A percentile compares a stretch with the other conserved stretches of the same genome.
Conservation (phyloP, 768 basidiomycete genomes). For the Hortiboletus campestris region DNA sequence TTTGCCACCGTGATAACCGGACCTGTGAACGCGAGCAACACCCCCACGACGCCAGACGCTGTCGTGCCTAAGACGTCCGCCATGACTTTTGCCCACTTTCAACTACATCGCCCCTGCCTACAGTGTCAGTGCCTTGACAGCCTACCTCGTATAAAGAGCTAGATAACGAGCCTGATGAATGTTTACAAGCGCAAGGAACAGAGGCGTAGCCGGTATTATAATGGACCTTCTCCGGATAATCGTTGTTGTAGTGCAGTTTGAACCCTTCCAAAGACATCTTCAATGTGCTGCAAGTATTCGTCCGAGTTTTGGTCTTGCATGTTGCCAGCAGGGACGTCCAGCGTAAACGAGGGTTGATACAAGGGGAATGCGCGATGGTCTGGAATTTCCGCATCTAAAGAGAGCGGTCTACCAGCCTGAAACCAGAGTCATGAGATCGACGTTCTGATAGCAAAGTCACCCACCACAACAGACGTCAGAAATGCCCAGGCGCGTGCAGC, state of each 20-base stretch:
- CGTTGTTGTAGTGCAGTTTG: constrained; percentile 23
- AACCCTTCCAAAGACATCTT: constrained; percentile 39
- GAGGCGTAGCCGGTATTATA: not conserved
- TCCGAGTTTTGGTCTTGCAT: constrained; percentile 72
- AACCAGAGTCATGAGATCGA: not conserved
- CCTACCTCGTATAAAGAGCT: constrained; percentile 1
- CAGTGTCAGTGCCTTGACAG: constrained; percentile 38
- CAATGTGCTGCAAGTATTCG: constrained; percentile 49
- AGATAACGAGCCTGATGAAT: not conserved
- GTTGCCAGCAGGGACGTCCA: constrained; percentile 72
- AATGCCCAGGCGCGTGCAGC: constrained; percentile 86
- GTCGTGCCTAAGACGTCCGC: constrained; percentile 46
- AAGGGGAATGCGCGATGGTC: constrained; percentile 70
- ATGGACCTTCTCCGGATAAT: not conserved
- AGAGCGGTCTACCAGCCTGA: constrained; percentile 55
- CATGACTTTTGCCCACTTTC: constrained; percentile 50
- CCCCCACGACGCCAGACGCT: constrained; percentile 46
- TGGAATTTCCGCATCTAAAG: constrained; percentile 65
- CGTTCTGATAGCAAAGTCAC: constrained; percentile 24
- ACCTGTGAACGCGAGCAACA: constrained; percentile 50
- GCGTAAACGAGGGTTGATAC: constrained; percentile 78
- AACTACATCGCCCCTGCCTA: constrained; percentile 52
- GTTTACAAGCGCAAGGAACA: not conserved
- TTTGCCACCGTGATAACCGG: constrained; percentile 52
- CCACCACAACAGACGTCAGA: constrained; percentile 72